phyloP scores from a whole-genome alignment of 2,329 filamentous ascomycete species.

The Alternaria panax region DNA sequence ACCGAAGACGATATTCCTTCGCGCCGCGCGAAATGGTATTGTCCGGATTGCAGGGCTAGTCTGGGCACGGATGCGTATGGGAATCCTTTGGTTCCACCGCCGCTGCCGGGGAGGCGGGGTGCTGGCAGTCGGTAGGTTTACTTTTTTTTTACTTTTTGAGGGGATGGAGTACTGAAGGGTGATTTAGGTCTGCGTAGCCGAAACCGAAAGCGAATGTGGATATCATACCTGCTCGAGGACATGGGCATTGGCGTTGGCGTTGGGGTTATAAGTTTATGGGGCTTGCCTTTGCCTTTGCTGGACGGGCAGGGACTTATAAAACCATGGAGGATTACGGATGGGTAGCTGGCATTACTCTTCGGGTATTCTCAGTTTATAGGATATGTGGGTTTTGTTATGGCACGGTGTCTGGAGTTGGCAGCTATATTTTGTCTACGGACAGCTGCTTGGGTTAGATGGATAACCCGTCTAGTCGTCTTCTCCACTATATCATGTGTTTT shows the following conservation, averaged over 20 bases:
- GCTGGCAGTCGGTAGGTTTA: conserved; percentile 42
- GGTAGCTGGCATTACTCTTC: not conserved
- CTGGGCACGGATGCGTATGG: conserved; percentile 44
- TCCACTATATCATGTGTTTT: too few species aligned
- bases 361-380: not conserved
- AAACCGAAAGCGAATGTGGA: too few species aligned
- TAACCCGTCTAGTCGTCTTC: not conserved
- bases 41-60: conserved; percentile 68
- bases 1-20: conserved; percentile 66
- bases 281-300: not conserved
- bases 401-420: conserved; percentile 17
- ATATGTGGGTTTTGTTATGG: not conserved
- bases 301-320: not conserved
- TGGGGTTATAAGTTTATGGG: too few species aligned
- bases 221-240: too few species aligned
- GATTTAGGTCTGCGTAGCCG: conserved; percentile 21
- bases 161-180: conserved; percentile 45
- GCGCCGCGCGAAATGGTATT: conserved; percentile 83
- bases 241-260: too few species aligned
- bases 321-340: not conserved
- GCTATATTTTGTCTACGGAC: conserved; percentile 22
- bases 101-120: conserved; percentile 39
- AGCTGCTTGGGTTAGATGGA: not conserved
- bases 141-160: conserved; percentile 38
- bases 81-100: conserved; percentile 42